phyloP scores from a whole-genome alignment of 306 rosid species.

The Ziziphus jujuba region DNA sequence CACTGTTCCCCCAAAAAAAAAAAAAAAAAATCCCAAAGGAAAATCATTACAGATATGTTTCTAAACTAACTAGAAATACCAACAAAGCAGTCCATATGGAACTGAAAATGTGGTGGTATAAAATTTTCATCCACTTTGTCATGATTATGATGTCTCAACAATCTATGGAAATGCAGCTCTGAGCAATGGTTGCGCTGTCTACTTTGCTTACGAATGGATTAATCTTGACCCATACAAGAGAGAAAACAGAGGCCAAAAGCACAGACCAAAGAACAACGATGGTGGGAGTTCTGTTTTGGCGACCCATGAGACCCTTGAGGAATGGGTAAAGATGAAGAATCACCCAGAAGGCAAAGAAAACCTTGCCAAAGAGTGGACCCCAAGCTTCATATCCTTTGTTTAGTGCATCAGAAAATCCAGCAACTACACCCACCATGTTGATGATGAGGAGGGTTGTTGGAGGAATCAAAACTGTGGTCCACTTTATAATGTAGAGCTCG shows the following conservation, averaged over 20 bases:
- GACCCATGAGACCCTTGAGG: constrained; percentile 99
- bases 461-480: constrained; percentile 94
- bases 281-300: constrained; percentile 94
- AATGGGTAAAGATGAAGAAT: constrained; percentile 92
- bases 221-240: constrained; percentile 91
- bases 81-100: constrained; percentile 11
- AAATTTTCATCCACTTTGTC: not conserved
- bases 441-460: constrained; percentile 83
- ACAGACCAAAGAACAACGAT: constrained; percentile 93
- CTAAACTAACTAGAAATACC: not conserved
- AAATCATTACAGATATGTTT: constrained; percentile 18
- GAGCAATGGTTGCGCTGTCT: constrained; percentile 50
- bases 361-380: constrained; percentile 96
- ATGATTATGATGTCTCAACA: constrained; percentile 46
- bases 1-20: no score
- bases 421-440: constrained; percentile 91
- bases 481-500: constrained; percentile 82
- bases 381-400: constrained; percentile 91
- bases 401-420: constrained; percentile 95
- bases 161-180: constrained; percentile 75
- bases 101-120: constrained; percentile 2
- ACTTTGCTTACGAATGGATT: constrained; percentile 77
- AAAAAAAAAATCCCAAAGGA: not conserved
- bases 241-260: constrained; percentile 89
- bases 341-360: constrained; percentile 95